Conservation (phyloP, 306 rosid genomes). For the Cyamopsis tetragonoloba region DNA sequence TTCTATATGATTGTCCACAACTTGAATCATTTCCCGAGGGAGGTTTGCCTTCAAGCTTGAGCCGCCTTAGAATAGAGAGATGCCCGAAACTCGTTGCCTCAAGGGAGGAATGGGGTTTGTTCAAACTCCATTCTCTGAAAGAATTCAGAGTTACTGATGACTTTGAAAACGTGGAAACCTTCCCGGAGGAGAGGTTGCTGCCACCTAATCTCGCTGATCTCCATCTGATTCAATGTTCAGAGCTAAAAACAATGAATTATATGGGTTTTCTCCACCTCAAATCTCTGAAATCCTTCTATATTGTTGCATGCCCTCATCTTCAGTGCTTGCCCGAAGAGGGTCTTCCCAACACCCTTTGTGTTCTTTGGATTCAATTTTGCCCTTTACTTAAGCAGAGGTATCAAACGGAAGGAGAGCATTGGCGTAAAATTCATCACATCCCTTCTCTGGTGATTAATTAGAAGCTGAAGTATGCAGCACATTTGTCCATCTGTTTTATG, state of each 20-base stretch:
- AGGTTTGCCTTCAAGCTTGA: neutral
- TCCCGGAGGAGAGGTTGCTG: slow-evolving; percentile 12
- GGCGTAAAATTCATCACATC: slow-evolving; percentile 22
- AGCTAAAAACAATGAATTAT: slow-evolving; percentile 12
- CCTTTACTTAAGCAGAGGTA: neutral
- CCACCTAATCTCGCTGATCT: neutral
- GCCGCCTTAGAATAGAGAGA: neutral
- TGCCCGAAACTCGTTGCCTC: slow-evolving; percentile 17
- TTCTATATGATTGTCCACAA: neutral
- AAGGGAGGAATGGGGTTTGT: slow-evolving; percentile 23
- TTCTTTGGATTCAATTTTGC: accelerated
- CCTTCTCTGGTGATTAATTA: neutral
- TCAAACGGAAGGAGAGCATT: neutral
- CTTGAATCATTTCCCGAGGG: neutral
- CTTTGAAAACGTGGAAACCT: slow-evolving; percentile 2
- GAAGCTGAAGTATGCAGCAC: neutral
- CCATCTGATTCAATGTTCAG: neutral
- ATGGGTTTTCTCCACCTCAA: slow-evolving; percentile 24
- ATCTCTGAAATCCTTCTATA: neutral
- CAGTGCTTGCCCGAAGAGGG: slow-evolving; percentile 11
- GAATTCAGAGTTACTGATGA: neutral
- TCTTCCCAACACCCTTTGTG: slow-evolving; percentile 3
- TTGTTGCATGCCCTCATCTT: accelerated
- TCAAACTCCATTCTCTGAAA: neutral
- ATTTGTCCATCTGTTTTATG: neutral